Evolutionary conservation across 2,329 filamentous ascomycete genomes (phyloP).

Genomic region (Dichotomopilus funicola): DNA sequence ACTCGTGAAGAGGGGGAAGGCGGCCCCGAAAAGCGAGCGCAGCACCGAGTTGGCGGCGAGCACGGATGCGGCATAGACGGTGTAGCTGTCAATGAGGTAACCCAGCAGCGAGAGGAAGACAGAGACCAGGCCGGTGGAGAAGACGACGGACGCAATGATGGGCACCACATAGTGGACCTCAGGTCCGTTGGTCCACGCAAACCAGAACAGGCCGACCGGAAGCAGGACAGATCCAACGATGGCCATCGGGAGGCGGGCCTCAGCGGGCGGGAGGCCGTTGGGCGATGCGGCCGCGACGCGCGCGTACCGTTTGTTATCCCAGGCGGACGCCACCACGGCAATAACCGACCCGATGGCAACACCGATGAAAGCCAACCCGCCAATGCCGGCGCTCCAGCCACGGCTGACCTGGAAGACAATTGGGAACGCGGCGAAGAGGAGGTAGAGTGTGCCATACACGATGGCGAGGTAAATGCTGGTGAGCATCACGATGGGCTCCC

Average conservation of each 20-base stretch:
- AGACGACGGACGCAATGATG: conserved; percentile 34
- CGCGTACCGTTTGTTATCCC: conserved; percentile 50
- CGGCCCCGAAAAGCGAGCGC: conserved; percentile 64
- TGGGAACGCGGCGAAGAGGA: conserved; percentile 55
- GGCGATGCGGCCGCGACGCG: conserved; percentile 34
- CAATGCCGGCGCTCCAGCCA: conserved; percentile 53
- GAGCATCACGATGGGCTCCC: conserved; percentile 63
- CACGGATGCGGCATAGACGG: conserved; percentile 69
- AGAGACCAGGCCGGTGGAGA: conserved; percentile 45
- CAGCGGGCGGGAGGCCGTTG: conserved; percentile 55
- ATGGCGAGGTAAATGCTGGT: conserved; percentile 61
- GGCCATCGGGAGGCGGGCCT: conserved; percentile 56
- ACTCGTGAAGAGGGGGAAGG: conserved; percentile 66
- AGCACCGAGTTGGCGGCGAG: conserved; percentile 67
- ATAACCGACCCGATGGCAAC: conserved; percentile 60
- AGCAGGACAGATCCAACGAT: conserved; percentile 57
- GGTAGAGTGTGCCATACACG: conserved; percentile 51
- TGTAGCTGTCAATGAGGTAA: conserved; percentile 64
- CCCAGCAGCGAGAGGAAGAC: conserved; percentile 61
- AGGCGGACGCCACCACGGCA: conserved; percentile 49
- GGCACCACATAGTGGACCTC: conserved; percentile 30
- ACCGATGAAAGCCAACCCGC: conserved; percentile 61
- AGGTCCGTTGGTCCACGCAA: conserved; percentile 56
- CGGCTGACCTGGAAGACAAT: conserved; percentile 59
- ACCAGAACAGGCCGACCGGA: conserved; percentile 61